Conservation (phyloP, 257 asterid species). For the Penstemon barbatus region DNA sequence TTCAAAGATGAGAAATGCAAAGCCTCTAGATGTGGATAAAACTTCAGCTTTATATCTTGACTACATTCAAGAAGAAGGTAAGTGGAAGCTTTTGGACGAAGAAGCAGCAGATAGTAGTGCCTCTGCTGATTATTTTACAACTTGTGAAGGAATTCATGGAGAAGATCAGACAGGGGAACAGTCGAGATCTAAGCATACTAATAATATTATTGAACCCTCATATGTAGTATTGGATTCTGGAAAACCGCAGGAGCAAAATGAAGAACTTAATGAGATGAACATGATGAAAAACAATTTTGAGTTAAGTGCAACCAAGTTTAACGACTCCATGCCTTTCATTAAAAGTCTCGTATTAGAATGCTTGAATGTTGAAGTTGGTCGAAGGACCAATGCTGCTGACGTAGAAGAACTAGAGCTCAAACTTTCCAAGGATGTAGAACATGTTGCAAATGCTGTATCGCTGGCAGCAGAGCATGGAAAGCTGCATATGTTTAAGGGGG, state of each 20-base stretch:
- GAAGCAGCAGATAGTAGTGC: slow-evolving; percentile 39
- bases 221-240: slow-evolving; percentile 59
- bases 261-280: slow-evolving; percentile 34
- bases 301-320: slow-evolving; percentile 30
- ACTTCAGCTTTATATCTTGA: slow-evolving; percentile 52
- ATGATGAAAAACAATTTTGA: slow-evolving; percentile 31
- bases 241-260: slow-evolving; percentile 38
- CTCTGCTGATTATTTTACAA: slow-evolving; percentile 27
- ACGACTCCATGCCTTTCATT: slow-evolving; percentile 40
- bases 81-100: slow-evolving; percentile 73
- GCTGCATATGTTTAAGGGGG: slow-evolving; percentile 23
- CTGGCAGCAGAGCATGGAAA: slow-evolving; percentile 50
- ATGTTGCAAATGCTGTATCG: slow-evolving; percentile 69
- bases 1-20: slow-evolving; percentile 42
- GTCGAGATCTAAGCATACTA: slow-evolving; percentile 31
- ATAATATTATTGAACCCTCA: slow-evolving; percentile 65
- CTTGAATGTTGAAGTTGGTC: slow-evolving; percentile 69
- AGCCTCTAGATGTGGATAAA: slow-evolving; percentile 42
- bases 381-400: slow-evolving; percentile 55
- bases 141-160: slow-evolving; percentile 26
- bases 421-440: slow-evolving; percentile 68
- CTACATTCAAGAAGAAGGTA: slow-evolving; percentile 74
- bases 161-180: slow-evolving; percentile 26
- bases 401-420: slow-evolving; percentile 59
- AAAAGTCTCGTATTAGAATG: slow-evolving; percentile 59